Evolutionary conservation across 2,329 filamentous ascomycete species (phyloP).

Genomic region (Mycogone perniciosa): DNA sequence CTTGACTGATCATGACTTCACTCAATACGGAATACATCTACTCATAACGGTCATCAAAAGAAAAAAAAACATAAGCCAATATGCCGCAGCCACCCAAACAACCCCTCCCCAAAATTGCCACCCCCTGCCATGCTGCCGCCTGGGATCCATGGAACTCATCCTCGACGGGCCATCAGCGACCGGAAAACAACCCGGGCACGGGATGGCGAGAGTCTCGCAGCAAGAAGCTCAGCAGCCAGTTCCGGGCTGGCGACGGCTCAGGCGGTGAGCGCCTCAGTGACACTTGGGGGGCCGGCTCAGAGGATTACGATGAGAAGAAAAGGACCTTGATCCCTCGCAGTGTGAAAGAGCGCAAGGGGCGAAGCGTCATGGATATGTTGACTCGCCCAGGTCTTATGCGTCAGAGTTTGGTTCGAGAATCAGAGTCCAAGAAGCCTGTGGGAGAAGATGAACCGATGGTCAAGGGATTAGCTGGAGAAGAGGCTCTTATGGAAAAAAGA

Average conservation of each 20-base stretch:
- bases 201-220: slow-evolving; percentile 66
- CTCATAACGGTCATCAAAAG: neutral
- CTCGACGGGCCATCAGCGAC: slow-evolving; percentile 71
- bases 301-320: slow-evolving; percentile 43
- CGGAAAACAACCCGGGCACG: slow-evolving; percentile 58
- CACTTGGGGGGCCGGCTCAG: slow-evolving; percentile 57
- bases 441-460: neutral
- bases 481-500: slow-evolving; percentile 20
- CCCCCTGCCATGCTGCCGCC: slow-evolving; percentile 35
- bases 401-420: slow-evolving; percentile 7
- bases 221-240: slow-evolving; percentile 65
- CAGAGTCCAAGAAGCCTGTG: neutral
- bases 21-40: neutral
- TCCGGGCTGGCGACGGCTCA: slow-evolving; percentile 44
- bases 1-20: neutral
- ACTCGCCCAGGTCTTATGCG: slow-evolving; percentile 31
- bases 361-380: slow-evolving; percentile 51
- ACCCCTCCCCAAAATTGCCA: slow-evolving; percentile 28
- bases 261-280: slow-evolving; percentile 58
- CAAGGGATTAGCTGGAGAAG: slow-evolving; percentile 10
- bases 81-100: slow-evolving; percentile 10
- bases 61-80: slow-evolving; percentile 1
- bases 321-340: slow-evolving; percentile 39
- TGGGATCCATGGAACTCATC: slow-evolving; percentile 70
- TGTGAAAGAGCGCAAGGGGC: slow-evolving; percentile 31